These are phyloP conservation scores for Adansonia digitata DNA, from an alignment of 345 rosid species.

Conservation along the genomic window DNA sequence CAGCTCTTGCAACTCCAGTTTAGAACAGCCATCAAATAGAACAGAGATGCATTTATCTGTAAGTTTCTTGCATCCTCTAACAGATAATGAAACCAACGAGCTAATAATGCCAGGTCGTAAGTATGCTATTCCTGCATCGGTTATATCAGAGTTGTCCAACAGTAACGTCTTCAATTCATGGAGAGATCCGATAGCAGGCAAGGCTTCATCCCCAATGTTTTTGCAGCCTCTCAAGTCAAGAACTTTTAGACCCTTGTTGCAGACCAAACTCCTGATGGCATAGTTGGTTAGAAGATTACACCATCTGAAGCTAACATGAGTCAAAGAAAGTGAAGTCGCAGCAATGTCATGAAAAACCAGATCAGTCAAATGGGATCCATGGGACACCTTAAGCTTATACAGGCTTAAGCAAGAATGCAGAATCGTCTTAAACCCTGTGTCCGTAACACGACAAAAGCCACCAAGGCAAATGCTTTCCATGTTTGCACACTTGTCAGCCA, in stretches of 20 bases:
- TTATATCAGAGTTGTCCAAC: slow-evolving; percentile 64
- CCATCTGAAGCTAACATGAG: slow-evolving; percentile 82
- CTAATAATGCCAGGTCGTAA: slow-evolving; percentile 42
- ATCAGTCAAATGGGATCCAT: slow-evolving; percentile 74
- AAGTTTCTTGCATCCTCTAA: slow-evolving; percentile 83
- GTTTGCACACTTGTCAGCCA: slow-evolving; percentile 75
- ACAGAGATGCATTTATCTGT: slow-evolving; percentile 66
- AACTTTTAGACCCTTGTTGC: slow-evolving; percentile 46
- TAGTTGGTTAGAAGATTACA: slow-evolving; percentile 73
- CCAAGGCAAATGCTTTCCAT: slow-evolving; percentile 87
- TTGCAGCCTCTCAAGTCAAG: slow-evolving; percentile 82
- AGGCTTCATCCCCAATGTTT: slow-evolving; percentile 68
- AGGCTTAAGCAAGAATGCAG: slow-evolving; percentile 80
- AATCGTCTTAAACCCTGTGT: slow-evolving; percentile 75
- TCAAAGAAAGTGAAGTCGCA: slow-evolving; percentile 71
- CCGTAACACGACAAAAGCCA: slow-evolving; percentile 90
- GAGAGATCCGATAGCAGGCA: slow-evolving; percentile 57
- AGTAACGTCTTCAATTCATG: slow-evolving; percentile 47
- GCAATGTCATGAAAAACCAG: slow-evolving; percentile 82
- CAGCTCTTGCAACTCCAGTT: slow-evolving; percentile 54
- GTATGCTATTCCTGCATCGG: slow-evolving; percentile 56
- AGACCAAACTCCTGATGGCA: slow-evolving; percentile 55
- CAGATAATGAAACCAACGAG: slow-evolving; percentile 63
- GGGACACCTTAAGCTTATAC: slow-evolving; percentile 66
- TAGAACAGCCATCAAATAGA: slow-evolving; percentile 67